A percentile compares a stretch with the other conserved stretches of the same genome.
Evolutionary conservation across 1,139 yeast genomes (phyloP).

Genomic region (Zhuliangozyma blackwelliae): DNA sequence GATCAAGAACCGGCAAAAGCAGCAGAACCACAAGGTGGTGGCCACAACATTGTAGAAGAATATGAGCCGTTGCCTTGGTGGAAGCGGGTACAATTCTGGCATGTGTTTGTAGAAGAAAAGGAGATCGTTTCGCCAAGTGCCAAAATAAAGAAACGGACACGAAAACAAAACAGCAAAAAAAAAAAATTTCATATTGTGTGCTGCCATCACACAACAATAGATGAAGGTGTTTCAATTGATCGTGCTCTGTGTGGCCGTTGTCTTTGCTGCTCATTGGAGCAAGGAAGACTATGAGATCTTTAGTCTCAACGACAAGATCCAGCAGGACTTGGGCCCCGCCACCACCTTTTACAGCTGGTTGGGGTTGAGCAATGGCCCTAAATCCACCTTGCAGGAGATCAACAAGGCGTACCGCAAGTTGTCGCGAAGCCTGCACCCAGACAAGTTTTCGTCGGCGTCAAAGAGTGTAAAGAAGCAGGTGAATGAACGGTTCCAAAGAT

Average conservation of each 20-base stretch:
- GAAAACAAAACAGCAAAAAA: neutral
- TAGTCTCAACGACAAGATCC: constrained; percentile 63
- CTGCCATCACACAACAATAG: neutral
- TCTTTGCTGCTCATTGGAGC: constrained; percentile 30
- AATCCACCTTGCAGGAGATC: constrained; percentile 60
- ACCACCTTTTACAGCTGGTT: constrained; percentile 70
- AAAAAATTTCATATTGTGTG: neutral
- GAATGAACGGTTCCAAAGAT: constrained; percentile 63
- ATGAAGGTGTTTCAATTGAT: constrained; percentile 6
- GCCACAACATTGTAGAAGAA: constrained; percentile 35
- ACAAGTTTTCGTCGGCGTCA: constrained; percentile 49
- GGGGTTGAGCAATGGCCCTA: constrained; percentile 46
- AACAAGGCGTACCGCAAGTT: constrained; percentile 69
- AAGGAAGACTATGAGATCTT: constrained; percentile 79
- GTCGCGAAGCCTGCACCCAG: constrained; percentile 79
- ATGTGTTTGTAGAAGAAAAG: constrained; percentile 7
- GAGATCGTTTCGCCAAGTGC: neutral
- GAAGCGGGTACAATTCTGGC: constrained; percentile 34
- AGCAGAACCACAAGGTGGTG: constrained; percentile 49
- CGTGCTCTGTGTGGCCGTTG: constrained; percentile 14
- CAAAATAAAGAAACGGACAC: constrained; percentile 1
- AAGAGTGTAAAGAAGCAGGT: constrained; percentile 42
- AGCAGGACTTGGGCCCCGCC: constrained; percentile 57
- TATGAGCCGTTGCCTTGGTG: constrained; percentile 26
- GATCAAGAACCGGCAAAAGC: constrained; percentile 46